Percentiles rank a stretch among this genome's conserved stretches.
Evolutionary conservation across 352 stramenopile genomes (phyloP).

Genomic region (Phytopythium boreale): DNA sequence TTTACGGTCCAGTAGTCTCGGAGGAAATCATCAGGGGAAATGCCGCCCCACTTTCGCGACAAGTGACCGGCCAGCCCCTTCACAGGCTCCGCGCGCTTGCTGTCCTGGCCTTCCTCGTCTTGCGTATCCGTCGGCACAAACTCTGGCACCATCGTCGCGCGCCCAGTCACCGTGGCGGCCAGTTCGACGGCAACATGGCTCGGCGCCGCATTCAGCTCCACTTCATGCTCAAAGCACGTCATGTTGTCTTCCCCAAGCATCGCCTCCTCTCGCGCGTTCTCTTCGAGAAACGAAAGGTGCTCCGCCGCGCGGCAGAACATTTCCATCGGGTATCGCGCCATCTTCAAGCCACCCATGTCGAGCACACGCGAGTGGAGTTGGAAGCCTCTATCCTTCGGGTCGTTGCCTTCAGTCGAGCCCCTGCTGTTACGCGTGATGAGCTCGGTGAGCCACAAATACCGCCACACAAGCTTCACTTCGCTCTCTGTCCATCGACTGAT

Average conservation of each 20-base stretch:
- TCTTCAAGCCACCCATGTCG: slow-evolving; percentile 70
- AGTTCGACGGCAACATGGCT: slow-evolving; percentile 53
- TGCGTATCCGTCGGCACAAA: slow-evolving; percentile 27
- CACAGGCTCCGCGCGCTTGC: slow-evolving; percentile 37
- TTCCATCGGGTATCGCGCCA: slow-evolving; percentile 58
- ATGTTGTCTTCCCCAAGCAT: slow-evolving; percentile 30
- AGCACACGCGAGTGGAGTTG: slow-evolving; percentile 65
- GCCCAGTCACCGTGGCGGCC: slow-evolving; percentile 45
- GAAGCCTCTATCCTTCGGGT: slow-evolving; percentile 70
- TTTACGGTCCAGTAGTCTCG: slow-evolving; percentile 75
- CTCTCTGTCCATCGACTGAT: slow-evolving; percentile 67
- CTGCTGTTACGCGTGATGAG: slow-evolving; percentile 56
- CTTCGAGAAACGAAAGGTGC: slow-evolving; percentile 66
- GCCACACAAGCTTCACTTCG: slow-evolving; percentile 83
- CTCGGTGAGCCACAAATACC: slow-evolving; percentile 77
- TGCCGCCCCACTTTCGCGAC: slow-evolving; percentile 37
- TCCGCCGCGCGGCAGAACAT: slow-evolving; percentile 74
- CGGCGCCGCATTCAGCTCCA: slow-evolving; percentile 45
- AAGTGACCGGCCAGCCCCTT: slow-evolving; percentile 74
- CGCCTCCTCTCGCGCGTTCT: slow-evolving; percentile 63
- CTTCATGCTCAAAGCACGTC: slow-evolving; percentile 56
- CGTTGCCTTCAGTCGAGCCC: slow-evolving; percentile 37
- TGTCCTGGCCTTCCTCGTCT: slow-evolving; percentile 11
- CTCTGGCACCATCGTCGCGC: slow-evolving; percentile 37
- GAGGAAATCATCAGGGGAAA: slow-evolving; percentile 63